Evolutionary conservation across 148 eudicot genomes (phyloP).

Genomic region (Silene latifolia): DNA sequence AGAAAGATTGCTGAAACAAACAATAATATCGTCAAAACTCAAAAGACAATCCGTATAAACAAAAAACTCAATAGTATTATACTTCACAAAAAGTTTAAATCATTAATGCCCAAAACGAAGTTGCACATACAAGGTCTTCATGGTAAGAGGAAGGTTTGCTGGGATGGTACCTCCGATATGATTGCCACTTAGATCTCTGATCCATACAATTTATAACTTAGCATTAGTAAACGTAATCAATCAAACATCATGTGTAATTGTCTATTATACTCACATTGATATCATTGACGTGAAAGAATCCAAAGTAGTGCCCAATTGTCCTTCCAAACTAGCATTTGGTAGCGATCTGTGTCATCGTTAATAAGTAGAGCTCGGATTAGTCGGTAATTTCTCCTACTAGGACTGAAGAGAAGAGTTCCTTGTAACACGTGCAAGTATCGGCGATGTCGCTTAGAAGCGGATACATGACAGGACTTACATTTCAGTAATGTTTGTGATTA

Average conservation of each 20-base stretch:
- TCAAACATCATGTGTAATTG: not conserved
- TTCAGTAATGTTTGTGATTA: slow-evolving; percentile 68
- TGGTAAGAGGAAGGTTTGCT: slow-evolving; percentile 69
- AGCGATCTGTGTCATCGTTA: slow-evolving; percentile 44
- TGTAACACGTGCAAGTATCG: no score
- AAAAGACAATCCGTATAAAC: not conserved
- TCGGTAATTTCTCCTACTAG: not conserved
- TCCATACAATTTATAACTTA: slow-evolving; percentile 10
- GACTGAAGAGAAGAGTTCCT: no score
- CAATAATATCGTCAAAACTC: not conserved
- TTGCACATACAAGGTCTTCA: slow-evolving; percentile 66
- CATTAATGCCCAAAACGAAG: no score
- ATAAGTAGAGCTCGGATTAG: slow-evolving; percentile 21
- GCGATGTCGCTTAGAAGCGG: no score
- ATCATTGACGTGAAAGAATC: slow-evolving; percentile 64
- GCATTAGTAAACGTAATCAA: slow-evolving; percentile 16
- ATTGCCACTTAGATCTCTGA: slow-evolving; percentile 84
- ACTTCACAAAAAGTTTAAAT: not conserved
- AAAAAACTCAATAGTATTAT: not conserved
- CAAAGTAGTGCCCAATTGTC: slow-evolving; percentile 56
- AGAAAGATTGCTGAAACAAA: slow-evolving; percentile 55
- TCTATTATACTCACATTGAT: slow-evolving; percentile 51
- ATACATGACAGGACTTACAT: slow-evolving; percentile 39
- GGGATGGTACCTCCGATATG: slow-evolving; percentile 87
- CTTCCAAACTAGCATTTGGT: slow-evolving; percentile 63